phyloP scores from a whole-genome alignment of 2,329 filamentous ascomycete species.

The Cylindrodendrum hubeiense region DNA sequence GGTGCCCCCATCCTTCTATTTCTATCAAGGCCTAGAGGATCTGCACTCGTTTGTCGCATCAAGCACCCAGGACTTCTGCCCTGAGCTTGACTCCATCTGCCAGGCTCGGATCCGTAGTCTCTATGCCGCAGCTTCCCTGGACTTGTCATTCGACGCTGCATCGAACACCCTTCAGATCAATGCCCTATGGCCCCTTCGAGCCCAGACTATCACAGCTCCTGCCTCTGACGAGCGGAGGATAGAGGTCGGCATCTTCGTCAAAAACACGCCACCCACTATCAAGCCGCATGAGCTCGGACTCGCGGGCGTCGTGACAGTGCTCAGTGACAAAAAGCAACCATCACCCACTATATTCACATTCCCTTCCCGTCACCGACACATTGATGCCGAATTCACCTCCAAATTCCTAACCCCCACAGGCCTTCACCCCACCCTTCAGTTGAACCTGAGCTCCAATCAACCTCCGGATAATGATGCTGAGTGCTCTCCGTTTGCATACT shows the following conservation, averaged over 20 bases:
- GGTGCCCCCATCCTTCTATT: conserved; percentile 72
- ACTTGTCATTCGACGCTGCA: conserved; percentile 81
- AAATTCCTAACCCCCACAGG: conserved; percentile 79
- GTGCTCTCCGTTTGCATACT: conserved; percentile 82
- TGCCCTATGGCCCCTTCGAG: conserved; percentile 69
- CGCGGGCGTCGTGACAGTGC: conserved; percentile 81
- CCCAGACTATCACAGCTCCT: conserved; percentile 56
- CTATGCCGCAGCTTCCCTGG: conserved; percentile 71
- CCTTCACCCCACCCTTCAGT: conserved; percentile 83
- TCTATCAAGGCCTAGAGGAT: conserved; percentile 73
- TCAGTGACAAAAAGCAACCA: conserved; percentile 80
- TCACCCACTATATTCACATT: conserved; percentile 87
- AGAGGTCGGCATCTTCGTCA: conserved; percentile 84
- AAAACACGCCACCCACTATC: conserved; percentile 68
- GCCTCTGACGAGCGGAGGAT: conserved; percentile 66
- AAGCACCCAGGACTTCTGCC: conserved; percentile 65
- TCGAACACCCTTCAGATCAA: conserved; percentile 75
- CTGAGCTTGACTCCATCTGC: conserved; percentile 61
- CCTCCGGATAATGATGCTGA: conserved; percentile 65
- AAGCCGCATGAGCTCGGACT: conserved; percentile 82
- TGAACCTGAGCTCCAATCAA: conserved; percentile 69
- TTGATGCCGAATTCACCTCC: conserved; percentile 68
- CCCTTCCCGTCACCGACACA: conserved; percentile 79
- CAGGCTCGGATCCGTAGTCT: conserved; percentile 57
- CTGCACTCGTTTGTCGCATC: conserved; percentile 68